Evolutionary conservation across 352 stramenopile genomes (phyloP).

Genomic region (Phytophthora niederhauseri): DNA sequence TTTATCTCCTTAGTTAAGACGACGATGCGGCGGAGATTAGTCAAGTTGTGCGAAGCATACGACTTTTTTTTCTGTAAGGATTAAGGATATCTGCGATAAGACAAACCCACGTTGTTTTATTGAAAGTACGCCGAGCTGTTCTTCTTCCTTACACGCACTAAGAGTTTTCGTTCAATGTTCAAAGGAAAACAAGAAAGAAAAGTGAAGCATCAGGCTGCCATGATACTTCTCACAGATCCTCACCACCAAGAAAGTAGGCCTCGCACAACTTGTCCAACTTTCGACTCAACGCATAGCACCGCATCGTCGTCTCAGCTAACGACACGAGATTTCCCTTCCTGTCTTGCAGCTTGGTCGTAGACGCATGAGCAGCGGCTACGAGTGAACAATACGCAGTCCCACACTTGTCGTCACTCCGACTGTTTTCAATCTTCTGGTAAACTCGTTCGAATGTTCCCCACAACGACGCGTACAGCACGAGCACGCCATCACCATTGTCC

Average conservation of each 20-base stretch:
- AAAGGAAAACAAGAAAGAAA: too few species aligned
- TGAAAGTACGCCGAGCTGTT: too few species aligned
- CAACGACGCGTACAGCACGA: not conserved
- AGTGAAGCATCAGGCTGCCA: too few species aligned
- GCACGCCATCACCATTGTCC: not conserved
- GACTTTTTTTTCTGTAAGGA: too few species aligned
- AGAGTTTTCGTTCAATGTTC: too few species aligned
- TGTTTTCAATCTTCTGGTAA: not conserved
- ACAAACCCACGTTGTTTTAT: too few species aligned
- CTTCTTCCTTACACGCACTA: too few species aligned
- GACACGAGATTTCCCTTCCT: not conserved
- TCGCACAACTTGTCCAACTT: not conserved
- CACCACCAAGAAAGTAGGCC: not conserved
- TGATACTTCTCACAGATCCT: too few species aligned
- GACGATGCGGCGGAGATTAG: too few species aligned
- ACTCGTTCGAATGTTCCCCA: not conserved
- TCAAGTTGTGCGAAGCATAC: too few species aligned
- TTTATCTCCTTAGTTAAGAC: too few species aligned
- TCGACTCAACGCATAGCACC: not conserved
- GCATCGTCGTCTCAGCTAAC: not conserved
- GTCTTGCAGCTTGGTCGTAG: not conserved
- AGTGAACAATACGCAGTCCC: not conserved
- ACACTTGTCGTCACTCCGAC: not conserved
- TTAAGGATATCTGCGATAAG: too few species aligned
- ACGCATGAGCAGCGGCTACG: not conserved